phyloP scores from a whole-genome alignment of 2,329 filamentous ascomycete genomes.

The Calonectria crousiana region DNA sequence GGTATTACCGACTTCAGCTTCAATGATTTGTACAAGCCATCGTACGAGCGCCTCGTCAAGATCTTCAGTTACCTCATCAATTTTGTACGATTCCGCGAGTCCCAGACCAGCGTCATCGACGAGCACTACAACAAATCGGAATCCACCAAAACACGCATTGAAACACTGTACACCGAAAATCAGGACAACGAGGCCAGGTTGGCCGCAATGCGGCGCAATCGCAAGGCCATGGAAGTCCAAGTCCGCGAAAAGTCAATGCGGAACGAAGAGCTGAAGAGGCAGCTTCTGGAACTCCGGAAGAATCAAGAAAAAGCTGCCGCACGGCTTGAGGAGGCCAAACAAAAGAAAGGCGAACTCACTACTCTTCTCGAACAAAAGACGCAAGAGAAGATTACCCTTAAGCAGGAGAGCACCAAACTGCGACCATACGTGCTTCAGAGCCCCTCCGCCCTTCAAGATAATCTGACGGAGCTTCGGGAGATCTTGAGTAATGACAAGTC shows the following conservation, averaged over 20 bases:
- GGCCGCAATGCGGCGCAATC: constrained; percentile 83
- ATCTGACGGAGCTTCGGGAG: constrained; percentile 84
- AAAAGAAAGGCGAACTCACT: constrained; percentile 82
- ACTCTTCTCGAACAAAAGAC: constrained; percentile 78
- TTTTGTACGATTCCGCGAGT: constrained; percentile 96
- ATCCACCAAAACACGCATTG: constrained; percentile 87
- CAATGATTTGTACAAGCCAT: constrained; percentile 90
- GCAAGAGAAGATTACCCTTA: constrained; percentile 75
- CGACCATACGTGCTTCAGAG: constrained; percentile 93
- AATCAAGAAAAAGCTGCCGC: constrained; percentile 87
- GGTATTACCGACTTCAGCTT: constrained; percentile 95
- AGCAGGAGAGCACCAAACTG: constrained; percentile 89
- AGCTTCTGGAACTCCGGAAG: constrained; percentile 82
- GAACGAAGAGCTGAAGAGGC: constrained; percentile 88
- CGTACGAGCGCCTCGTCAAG: constrained; percentile 89
- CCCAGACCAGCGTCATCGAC: constrained; percentile 89
- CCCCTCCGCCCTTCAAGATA: constrained; percentile 84
- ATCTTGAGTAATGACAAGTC: constrained; percentile 82
- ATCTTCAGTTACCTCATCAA: constrained; percentile 99
- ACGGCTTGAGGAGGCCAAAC: constrained; percentile 85
- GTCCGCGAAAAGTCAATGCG: constrained; percentile 87
- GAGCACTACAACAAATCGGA: constrained; percentile 94
- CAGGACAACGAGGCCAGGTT: constrained; percentile 86
- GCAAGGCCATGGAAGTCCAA: constrained; percentile 83
- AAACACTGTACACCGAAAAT: constrained; percentile 86